Base-by-base conservation (phyloP, 768 basidiomycete genomes). In the Mycena vulgaris region DNA sequence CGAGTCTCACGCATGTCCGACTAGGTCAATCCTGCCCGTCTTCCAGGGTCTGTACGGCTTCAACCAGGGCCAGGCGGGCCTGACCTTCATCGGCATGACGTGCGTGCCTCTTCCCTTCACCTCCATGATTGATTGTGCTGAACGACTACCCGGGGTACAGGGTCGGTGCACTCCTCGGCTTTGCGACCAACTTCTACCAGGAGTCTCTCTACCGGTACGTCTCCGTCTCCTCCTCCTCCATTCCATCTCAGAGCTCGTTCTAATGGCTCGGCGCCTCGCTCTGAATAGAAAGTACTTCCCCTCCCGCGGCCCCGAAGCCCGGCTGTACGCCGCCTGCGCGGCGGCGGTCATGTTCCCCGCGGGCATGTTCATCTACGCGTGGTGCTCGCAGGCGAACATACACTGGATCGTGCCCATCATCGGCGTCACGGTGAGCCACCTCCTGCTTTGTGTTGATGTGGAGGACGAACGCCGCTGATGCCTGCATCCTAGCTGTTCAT, bases 361-460 rank as follows among this genome's bases (percentile, higher is more conserved):
- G n/a, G n/a, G n/a, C 14, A 89, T 90, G 83, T 87, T 92, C 79
- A 86, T 92, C 59, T 93, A 89, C 71, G 90, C 89, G 0, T 93
- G 90, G 89, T 88, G 88, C 1, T 84, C 88, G 17, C 84, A 78
- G 59, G 69, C 83, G 2, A 68, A 69, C 25, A 83, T 91, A 5
- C 84, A 82, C 49, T 92, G 90, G 91, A 85, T 89, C 31, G 87
- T 80, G 6, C 85, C 85, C 2, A 79, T 81, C 37, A 83, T 90
- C 37, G 89, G 87, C 17, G 80, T 90, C 23, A 77, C 76, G 27
- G 81, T 82, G 71, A 58, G 78, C 35, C 21, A 21, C n/a, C 47
- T n/a, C n/a, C n/a, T n/a, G n/a, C n/a, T n/a, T n/a, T n/a, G n/a
- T 40, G 55, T 40, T 11, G 25, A 30, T 39, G 23, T 57, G 55